phyloP scores from a whole-genome alignment of 2,329 filamentous ascomycete species.

The Fusarium sp. region DNA sequence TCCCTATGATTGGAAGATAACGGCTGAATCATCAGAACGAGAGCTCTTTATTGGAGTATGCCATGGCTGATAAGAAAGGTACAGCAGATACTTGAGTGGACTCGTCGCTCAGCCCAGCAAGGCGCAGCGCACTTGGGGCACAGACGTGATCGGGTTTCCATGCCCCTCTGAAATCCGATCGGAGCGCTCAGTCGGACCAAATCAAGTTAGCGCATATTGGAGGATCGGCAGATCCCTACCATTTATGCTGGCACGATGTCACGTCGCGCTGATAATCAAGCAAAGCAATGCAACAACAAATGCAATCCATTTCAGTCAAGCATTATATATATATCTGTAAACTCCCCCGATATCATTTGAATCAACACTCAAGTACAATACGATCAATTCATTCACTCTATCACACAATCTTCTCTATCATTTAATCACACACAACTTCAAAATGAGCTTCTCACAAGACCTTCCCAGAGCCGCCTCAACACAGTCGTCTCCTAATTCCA shows the following conservation, averaged over 20 bases:
- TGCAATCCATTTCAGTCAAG: neutral
- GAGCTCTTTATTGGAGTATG: no score
- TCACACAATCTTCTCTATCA: neutral
- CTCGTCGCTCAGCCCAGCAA: conserved; percentile 1
- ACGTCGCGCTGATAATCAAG: neutral
- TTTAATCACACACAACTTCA: neutral
- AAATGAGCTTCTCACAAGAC: neutral
- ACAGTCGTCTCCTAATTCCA: neutral
- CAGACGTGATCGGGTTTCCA: neutral
- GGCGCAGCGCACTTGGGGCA: conserved; percentile 10
- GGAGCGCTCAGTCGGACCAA: conserved; percentile 3
- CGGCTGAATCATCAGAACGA: neutral
- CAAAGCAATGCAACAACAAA: neutral
- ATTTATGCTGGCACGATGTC: neutral
- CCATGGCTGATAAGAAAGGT: no score
- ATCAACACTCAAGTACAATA: neutral
- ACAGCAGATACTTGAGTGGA: no score
- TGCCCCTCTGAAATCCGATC: neutral
- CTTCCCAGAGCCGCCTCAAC: neutral
- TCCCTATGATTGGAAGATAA: neutral
- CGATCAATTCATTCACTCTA: no score
- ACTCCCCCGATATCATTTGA: neutral
- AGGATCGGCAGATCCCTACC: neutral
- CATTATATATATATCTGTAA: neutral
- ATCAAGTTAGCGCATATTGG: neutral